A percentile compares a stretch with the other conserved stretches of the same genome.
These are phyloP conservation scores for Dendryphion nanum DNA, from an alignment of 2,329 filamentous ascomycete genomes.

Conservation along the genomic window DNA sequence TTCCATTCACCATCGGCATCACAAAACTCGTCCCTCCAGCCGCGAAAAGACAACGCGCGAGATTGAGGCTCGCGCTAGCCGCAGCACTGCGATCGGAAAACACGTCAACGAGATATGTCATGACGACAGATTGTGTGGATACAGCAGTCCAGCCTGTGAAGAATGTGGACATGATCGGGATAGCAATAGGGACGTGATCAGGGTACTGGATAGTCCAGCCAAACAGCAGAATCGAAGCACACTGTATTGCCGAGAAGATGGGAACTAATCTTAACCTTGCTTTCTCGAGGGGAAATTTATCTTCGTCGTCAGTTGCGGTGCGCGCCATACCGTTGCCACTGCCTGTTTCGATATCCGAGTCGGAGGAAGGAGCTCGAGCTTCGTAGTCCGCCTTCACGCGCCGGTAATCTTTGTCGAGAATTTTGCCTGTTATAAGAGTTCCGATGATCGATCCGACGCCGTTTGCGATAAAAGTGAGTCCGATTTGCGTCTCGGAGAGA, in stretches of 20 bases:
- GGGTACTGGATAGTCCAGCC: constrained; percentile 34
- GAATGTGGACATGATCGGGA: constrained; percentile 44
- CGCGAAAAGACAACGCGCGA: constrained; percentile 18
- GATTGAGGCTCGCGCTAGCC: constrained; percentile 27
- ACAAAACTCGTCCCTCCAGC: constrained; percentile 31
- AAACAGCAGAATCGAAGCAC: constrained; percentile 25
- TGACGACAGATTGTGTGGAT: constrained; percentile 47
- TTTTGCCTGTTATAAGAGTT: constrained; percentile 4
- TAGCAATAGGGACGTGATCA: constrained; percentile 25
- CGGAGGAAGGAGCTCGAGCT: constrained; percentile 55
- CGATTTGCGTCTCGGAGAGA: constrained; percentile 7
- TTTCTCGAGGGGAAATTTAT: constrained; percentile 48
- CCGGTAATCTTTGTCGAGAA: constrained; percentile 70
- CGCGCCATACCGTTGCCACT: constrained; percentile 44
- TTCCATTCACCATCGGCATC: constrained; percentile 28
- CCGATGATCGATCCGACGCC: constrained; percentile 10
- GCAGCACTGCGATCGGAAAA: constrained; percentile 30
- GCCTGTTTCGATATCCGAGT: constrained; percentile 53
- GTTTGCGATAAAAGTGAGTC: constrained; percentile 49
- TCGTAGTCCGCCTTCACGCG: constrained; percentile 53
- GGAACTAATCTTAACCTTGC: constrained; percentile 35
- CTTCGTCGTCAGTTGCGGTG: constrained; percentile 3
- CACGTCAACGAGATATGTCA: constrained; percentile 32
- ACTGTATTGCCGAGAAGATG: constrained; percentile 17
- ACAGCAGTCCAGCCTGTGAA: constrained; percentile 46